Conservation (phyloP, 441 rosid species). For the Cnidoscolus chayamansa region DNA sequence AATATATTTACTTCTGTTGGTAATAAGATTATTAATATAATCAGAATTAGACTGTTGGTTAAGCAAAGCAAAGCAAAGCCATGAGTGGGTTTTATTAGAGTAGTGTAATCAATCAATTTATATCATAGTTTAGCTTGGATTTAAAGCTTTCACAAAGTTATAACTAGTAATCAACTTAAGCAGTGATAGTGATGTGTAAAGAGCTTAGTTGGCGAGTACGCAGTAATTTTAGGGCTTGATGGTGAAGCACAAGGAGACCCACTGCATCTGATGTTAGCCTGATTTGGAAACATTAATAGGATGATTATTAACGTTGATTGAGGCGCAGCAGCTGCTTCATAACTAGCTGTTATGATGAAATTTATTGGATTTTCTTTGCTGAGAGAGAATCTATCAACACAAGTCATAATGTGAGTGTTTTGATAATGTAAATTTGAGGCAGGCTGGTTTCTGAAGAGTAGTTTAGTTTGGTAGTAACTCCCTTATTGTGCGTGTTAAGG, state of each 20-base stretch:
- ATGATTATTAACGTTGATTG: neutral
- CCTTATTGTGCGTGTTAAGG: too few relatives aligned
- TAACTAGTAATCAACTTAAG: conserved; percentile 24
- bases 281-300: neutral
- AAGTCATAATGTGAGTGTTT: too few relatives aligned
- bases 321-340: neutral
- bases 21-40: too few relatives aligned
- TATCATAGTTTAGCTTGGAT: conserved; percentile 27
- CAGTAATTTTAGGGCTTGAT: neutral
- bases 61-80: conserved; percentile 12
- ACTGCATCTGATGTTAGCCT: conserved; percentile 5
- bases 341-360: too few relatives aligned
- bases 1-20: too few relatives aligned
- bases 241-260: neutral
- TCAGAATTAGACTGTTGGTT: neutral
- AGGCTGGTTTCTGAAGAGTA: too few relatives aligned
- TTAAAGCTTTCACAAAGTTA: conserved; percentile 27
- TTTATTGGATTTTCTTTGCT: too few relatives aligned
- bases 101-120: conserved; percentile 27
- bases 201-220: conserved; percentile 1
- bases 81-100: conserved; percentile 21
- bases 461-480: too few relatives aligned
- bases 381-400: too few relatives aligned
- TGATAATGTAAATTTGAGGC: too few relatives aligned
- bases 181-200: conserved; percentile 28